These are phyloP conservation scores for Alternaria alternata DNA, from an alignment of 2,329 filamentous ascomycete genomes.

Conservation along the genomic window DNA sequence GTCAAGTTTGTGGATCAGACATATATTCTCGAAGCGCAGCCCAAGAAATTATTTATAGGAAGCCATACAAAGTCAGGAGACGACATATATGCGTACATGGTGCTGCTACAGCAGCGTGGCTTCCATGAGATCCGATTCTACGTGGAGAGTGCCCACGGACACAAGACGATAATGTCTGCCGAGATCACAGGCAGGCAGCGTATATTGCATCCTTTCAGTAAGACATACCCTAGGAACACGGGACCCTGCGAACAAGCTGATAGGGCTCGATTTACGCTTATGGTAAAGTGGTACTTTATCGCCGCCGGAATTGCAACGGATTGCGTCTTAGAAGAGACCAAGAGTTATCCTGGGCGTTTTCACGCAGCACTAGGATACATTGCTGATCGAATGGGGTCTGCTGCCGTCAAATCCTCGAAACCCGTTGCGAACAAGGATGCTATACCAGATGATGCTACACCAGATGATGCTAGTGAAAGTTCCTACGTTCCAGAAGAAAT, in stretches of 20 bases:
- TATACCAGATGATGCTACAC: neutral
- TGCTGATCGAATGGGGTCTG: conserved; percentile 17
- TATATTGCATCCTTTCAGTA: conserved; percentile 24
- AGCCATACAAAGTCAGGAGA: conserved; percentile 4
- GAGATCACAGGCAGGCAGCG: conserved; percentile 12
- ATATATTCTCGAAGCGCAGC: conserved; percentile 9
- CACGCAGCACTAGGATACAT: conserved; percentile 11
- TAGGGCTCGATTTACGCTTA: conserved; percentile 8
- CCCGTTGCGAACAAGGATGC: neutral
- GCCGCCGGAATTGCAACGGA: conserved; percentile 21
- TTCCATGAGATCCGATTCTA: conserved; percentile 18
- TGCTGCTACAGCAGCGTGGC: neutral
- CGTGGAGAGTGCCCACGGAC: neutral
- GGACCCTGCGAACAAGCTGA: conserved; percentile 4
- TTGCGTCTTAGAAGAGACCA: conserved; percentile 19
- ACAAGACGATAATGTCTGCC: neutral
- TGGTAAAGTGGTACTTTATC: conserved; percentile 23
- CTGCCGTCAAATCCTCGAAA: conserved; percentile 6
- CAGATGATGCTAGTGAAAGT: neutral
- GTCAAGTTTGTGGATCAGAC: conserved; percentile 19
- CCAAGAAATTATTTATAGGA: conserved; percentile 22
- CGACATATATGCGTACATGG: conserved; percentile 23
- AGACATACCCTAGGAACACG: conserved; percentile 12
- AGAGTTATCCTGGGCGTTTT: conserved; percentile 17
- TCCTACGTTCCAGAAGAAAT: conserved; percentile 4